Conservation (phyloP, 768 basidiomycete genomes). For the Paxillus involutus region DNA sequence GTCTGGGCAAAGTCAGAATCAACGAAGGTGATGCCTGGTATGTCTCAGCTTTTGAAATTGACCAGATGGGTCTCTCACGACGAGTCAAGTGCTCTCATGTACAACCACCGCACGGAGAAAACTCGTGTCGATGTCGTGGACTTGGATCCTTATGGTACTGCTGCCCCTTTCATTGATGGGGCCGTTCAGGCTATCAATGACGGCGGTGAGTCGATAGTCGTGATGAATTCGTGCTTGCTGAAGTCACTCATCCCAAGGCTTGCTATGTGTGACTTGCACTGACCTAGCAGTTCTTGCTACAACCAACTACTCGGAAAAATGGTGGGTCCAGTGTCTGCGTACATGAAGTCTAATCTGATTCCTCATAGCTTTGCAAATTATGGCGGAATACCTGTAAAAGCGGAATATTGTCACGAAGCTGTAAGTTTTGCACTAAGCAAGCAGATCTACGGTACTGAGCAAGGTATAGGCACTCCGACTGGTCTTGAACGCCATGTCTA, state of each 20-base stretch:
- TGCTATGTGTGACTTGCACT: constrained; percentile 95
- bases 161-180: constrained; percentile 94
- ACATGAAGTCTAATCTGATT: not conserved
- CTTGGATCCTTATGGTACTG: constrained; percentile 96
- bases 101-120: constrained; percentile 73
- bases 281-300: constrained; percentile 94
- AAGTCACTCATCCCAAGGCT: constrained; percentile 39
- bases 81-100: constrained; percentile 76
- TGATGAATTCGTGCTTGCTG: not conserved
- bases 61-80: not conserved
- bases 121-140: constrained; percentile 92
- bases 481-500: constrained; percentile 83
- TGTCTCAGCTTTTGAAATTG: constrained; percentile 13
- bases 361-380: constrained; percentile 84
- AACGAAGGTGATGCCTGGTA: constrained; percentile 97
- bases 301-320: constrained; percentile 95
- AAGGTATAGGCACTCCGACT: constrained; percentile 78
- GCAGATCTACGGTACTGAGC: constrained; percentile 1
- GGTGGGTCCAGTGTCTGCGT: constrained; percentile 42
- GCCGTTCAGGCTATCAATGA: constrained; percentile 88
- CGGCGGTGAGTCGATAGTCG: constrained; percentile 60
- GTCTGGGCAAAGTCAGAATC: constrained; percentile 63
- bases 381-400: constrained; percentile 84
- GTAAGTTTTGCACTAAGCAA: constrained; percentile 42
- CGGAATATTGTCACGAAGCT: constrained; percentile 95